Percentiles rank a stretch among this genome's conserved stretches.
Conservation (phyloP, 805 yeast species). For the Lipomyces kockii region DNA sequence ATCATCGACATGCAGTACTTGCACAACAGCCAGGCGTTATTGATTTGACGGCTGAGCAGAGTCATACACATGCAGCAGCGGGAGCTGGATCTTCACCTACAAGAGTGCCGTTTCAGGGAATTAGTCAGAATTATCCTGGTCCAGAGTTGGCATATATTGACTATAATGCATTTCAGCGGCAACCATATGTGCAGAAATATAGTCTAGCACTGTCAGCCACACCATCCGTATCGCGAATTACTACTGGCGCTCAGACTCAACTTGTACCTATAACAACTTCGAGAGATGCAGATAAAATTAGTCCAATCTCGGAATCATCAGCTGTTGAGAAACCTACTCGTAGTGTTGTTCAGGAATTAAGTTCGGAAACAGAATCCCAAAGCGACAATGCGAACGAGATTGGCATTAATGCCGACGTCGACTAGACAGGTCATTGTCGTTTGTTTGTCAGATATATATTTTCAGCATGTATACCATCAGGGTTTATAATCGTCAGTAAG, state of each 20-base stretch:
- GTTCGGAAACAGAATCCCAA: neutral
- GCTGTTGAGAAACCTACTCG: neutral
- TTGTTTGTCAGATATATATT: neutral
- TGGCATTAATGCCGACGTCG: neutral
- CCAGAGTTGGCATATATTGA: neutral
- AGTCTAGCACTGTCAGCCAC: neutral
- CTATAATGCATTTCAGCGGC: neutral
- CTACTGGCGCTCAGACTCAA: neutral
- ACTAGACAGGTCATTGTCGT: neutral
- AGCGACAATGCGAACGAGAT: neutral
- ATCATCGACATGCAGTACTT: neutral
- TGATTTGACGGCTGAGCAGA: slow-evolving; percentile 1
- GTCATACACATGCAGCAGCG: neutral
- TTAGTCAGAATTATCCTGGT: neutral
- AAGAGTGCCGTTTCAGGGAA: neutral
- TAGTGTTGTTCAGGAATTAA: neutral
- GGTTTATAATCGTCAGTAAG: neutral
- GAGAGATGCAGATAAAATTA: neutral
- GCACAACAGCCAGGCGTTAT: neutral
- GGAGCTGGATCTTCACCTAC: neutral
- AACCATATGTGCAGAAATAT: neutral
- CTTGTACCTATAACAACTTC: neutral
- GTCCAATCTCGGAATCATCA: neutral
- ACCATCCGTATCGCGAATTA: neutral
- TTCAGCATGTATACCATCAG: neutral